Conservation (phyloP, 345 rosid genomes). For the Euclidium syriacum region DNA sequence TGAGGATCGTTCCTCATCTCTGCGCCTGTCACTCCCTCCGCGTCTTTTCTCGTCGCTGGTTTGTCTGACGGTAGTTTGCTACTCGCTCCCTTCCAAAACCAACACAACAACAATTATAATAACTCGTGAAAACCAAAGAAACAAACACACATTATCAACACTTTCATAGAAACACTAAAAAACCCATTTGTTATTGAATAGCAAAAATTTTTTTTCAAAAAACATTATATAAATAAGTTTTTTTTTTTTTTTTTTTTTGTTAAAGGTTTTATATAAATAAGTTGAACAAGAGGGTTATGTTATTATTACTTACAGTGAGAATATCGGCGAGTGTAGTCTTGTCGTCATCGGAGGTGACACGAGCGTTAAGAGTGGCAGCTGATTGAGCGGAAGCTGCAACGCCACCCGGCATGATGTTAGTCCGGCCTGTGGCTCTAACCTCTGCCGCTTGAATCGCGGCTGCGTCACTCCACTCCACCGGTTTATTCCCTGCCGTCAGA, state of each 20-base stretch:
- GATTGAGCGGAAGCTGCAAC: constrained; percentile 74
- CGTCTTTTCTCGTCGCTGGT: constrained; percentile 60
- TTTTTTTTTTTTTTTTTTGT: too few relatives aligned
- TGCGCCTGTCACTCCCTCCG: constrained; percentile 70
- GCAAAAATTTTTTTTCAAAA: too few relatives aligned
- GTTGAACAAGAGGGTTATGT: too few relatives aligned
- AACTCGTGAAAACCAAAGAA: not conserved
- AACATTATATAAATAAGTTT: too few relatives aligned
- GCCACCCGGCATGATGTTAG: constrained; percentile 55
- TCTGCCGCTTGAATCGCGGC: constrained; percentile 90
- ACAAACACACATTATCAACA: not conserved
- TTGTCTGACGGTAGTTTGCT: constrained; percentile 53
- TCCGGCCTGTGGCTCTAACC: constrained; percentile 76
- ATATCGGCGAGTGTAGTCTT: constrained; percentile 68
- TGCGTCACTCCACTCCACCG: constrained; percentile 85
- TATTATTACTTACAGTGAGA: constrained; percentile 41
- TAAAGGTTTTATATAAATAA: too few relatives aligned
- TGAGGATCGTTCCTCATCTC: constrained; percentile 83
- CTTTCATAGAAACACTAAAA: not conserved
- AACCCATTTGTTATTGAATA: too few relatives aligned
- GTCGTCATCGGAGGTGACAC: constrained; percentile 34
- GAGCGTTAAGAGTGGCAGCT: constrained; percentile 68
- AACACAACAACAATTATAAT: not conserved
- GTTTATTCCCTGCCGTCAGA: constrained; percentile 63
- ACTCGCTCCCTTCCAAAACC: constrained; percentile 51